Base-by-base conservation (phyloP, 2,329 filamentous ascomycete species). In the Neopestalotiopsis sp. region DNA sequence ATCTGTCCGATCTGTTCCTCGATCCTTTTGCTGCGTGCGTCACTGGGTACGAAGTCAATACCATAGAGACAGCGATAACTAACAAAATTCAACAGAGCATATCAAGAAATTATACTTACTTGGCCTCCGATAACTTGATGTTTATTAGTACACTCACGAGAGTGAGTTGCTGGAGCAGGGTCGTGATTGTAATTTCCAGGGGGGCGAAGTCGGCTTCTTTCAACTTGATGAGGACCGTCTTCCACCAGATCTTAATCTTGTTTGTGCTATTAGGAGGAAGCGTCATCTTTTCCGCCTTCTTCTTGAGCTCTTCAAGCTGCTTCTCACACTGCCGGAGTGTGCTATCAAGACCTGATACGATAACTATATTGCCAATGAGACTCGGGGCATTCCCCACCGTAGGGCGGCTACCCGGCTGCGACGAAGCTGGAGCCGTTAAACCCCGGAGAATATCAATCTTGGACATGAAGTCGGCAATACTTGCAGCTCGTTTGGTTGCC, bases 181-280 rank as follows among this genome's bases (percentile, higher is more conserved):
- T 20, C 9, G 52, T 60, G 28, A 60, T 67, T 4, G 30, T 49
- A 1, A 17, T 4, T 2, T 67, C 56, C 3, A 67, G 9, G 17
- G 60, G 3, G 1, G 65, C 9, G 2, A 67, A 67, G 17, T 67
- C 65, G 32, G 65, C 0, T 20, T 67, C 65, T 7, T 60, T 60
- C 65, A 66, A 2, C 52, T 66, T 66, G 6, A 56, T 13, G 28
- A 24, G 49, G 12, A 66, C n/a, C 2, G 34, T 24, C 13, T 59
- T 49, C n/a, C 32, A 30, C 24, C 24, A 24, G 24, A 24, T 24
- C 24, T 24, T 24, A 24, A 24, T 24, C 24, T 49, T 40, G 20
- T 38, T 45, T 7, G 52, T 52, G 10, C 34, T 24, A 24, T 24
- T 30, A 1, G 14, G 2, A 1, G 65, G 12, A 32, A 49, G 49